Conservation (phyloP, 495 filamentous ascomycete genomes). For the Trichoderma parareesei region DNA sequence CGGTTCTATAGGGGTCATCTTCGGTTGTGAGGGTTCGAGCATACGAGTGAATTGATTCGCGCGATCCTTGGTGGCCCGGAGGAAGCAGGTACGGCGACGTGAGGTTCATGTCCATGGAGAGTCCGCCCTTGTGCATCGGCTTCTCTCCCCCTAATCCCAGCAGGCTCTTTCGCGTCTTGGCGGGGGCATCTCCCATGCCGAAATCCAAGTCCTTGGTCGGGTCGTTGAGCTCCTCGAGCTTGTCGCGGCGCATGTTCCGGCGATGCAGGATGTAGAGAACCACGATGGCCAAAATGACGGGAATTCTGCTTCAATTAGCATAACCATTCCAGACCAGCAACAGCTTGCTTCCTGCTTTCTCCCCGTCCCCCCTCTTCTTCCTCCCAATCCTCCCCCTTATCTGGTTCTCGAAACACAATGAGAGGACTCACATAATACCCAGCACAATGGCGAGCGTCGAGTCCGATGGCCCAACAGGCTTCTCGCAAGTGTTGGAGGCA, state of each 20-base stretch:
- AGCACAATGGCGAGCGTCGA: slow-evolving; percentile 71
- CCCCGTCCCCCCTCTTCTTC: not conserved
- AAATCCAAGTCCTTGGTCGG: slow-evolving; percentile 93
- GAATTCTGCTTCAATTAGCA: slow-evolving; percentile 51
- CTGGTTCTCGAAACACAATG: not conserved
- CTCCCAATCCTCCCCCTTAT: not conserved
- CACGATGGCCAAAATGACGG: slow-evolving; percentile 57
- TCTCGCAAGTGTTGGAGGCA: slow-evolving; percentile 37
- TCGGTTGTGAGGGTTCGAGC: slow-evolving; percentile 58
- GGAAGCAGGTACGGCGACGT: slow-evolving; percentile 87
- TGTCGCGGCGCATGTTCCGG: slow-evolving; percentile 62
- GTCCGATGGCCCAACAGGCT: slow-evolving; percentile 44
- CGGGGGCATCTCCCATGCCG: slow-evolving; percentile 46
- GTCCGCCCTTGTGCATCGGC: slow-evolving; percentile 48
- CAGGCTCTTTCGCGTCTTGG: slow-evolving; percentile 35
- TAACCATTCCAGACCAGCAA: slow-evolving; percentile 17
- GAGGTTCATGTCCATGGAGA: slow-evolving; percentile 79
- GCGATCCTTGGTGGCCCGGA: slow-evolving; percentile 64
- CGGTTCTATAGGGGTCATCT: slow-evolving; percentile 80
- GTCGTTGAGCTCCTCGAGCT: slow-evolving; percentile 74
- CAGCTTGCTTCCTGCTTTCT: not conserved
- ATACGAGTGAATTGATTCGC: slow-evolving; percentile 77
- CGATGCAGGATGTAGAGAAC: slow-evolving; percentile 72
- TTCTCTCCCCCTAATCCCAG: slow-evolving; percentile 38
- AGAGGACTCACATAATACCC: slow-evolving; percentile 66